Evolutionary conservation across 108 stramenopile genomes (phyloP).

Genomic region (Nitzschia putrida): DNA sequence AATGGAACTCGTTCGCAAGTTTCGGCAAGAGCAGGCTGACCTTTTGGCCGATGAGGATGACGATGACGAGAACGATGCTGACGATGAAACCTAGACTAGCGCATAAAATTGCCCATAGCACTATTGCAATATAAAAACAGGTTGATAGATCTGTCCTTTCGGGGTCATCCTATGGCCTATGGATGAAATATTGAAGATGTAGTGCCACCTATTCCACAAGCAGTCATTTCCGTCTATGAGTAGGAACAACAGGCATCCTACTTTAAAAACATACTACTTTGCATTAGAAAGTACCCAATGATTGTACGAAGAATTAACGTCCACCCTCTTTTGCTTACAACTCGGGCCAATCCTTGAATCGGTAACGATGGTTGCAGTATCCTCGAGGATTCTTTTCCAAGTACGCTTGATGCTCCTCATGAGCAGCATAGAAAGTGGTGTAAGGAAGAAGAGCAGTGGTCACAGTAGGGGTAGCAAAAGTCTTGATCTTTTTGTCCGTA

Average conservation of each 20-base stretch:
- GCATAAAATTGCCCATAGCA: no score
- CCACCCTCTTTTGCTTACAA: no score
- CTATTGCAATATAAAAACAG: no score
- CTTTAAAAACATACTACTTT: no score
- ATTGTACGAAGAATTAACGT: no score
- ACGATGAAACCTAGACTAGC: conserved; percentile 18
- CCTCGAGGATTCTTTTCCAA: conserved; percentile 73
- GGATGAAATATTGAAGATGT: no score
- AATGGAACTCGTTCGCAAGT: conserved; percentile 77
- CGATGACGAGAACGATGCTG: conserved; percentile 45
- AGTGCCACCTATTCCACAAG: no score
- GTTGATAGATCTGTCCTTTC: no score
- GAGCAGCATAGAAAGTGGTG: conserved; percentile 63
- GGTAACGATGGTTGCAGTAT: conserved; percentile 78
- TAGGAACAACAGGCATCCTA: no score
- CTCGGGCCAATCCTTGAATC: conserved; percentile 60
- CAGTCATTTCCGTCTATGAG: no score
- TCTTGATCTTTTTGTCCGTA: conserved; percentile 40
- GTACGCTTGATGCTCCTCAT: conserved; percentile 80
- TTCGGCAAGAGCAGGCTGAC: conserved; percentile 64
- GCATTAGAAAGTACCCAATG: no score
- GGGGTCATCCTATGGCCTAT: no score
- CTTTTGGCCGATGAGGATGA: conserved; percentile 49
- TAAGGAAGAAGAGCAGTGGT: conserved; percentile 43
- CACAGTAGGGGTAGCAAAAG: conserved; percentile 35